Evolutionary conservation across 768 basidiomycete genomes (phyloP).

Genomic region (Dioszegia aurantiaca): DNA sequence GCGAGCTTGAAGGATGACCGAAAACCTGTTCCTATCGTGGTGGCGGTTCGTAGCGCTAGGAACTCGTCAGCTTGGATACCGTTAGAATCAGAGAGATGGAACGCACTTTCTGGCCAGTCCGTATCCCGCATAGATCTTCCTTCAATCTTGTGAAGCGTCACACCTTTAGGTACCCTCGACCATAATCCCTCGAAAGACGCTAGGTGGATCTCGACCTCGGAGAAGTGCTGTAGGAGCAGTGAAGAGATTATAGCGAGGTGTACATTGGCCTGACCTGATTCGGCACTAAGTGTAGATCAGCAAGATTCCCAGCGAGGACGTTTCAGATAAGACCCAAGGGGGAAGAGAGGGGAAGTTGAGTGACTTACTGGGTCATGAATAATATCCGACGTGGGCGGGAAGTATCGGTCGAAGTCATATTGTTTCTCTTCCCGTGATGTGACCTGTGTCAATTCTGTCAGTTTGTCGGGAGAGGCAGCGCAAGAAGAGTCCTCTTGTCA

Average conservation of each 20-base stretch:
- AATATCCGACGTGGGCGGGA: conserved; percentile 4
- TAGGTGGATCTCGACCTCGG: conserved; percentile 15
- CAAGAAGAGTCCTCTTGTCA: too few species aligned
- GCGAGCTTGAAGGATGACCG: not conserved
- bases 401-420: not conserved
- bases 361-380: conserved; percentile 4
- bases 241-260: conserved; percentile 15
- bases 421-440: too few species aligned
- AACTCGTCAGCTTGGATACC: not conserved
- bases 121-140: conserved; percentile 11
- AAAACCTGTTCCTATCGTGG: not conserved
- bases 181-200: conserved; percentile 4
- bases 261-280: conserved; percentile 18
- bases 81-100: not conserved
- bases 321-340: not conserved
- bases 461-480: too few species aligned
- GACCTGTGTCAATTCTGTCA: too few species aligned
- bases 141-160: conserved; percentile 7
- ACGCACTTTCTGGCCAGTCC: not conserved
- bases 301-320: not conserved
- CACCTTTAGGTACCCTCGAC: conserved; percentile 2
- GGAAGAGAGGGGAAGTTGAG: too few species aligned
- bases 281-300: conserved; percentile 14
- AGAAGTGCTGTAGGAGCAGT: conserved; percentile 1
- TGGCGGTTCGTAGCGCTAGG: not conserved